Percentiles rank a stretch among this genome's conserved stretches.
phyloP scores from a whole-genome alignment of 371 early-diverging fungal genomes.

The Rhizopus arrhizus region DNA sequence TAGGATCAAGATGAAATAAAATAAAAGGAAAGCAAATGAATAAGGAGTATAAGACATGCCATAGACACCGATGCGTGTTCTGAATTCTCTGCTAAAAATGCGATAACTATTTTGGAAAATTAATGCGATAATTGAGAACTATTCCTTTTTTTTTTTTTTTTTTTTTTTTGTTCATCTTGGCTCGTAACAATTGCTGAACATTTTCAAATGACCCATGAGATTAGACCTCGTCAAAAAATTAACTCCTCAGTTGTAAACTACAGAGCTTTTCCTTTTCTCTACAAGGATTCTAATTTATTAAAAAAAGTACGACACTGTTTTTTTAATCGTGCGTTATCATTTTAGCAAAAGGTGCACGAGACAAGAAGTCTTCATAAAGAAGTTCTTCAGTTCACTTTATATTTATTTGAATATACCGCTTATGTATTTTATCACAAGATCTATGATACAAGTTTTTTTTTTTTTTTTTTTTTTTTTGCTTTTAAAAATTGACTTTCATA shows the following conservation, averaged over 20 bases:
- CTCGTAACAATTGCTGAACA: slow-evolving; percentile 11
- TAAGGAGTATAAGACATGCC: too few relatives aligned
- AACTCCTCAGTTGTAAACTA: slow-evolving; percentile 16
- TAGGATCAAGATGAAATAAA: too few relatives aligned
- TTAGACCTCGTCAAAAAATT: slow-evolving; percentile 11
- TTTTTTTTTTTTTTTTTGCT: not conserved
- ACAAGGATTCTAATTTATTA: slow-evolving; percentile 16
- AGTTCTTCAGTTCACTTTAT: slow-evolving; percentile 21
- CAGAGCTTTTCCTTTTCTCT: slow-evolving; percentile 15
- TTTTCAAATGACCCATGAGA: slow-evolving; percentile 14
- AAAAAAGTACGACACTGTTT: slow-evolving; percentile 17
- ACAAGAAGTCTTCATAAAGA: slow-evolving; percentile 17
- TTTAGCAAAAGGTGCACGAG: slow-evolving; percentile 20
- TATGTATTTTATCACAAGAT: slow-evolving; percentile 8
- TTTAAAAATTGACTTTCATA: slow-evolving; percentile 6
- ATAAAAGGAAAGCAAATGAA: too few relatives aligned
- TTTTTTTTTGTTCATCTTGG: slow-evolving; percentile 12
- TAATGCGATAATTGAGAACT: too few relatives aligned
- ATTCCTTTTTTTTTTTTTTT: too few relatives aligned
- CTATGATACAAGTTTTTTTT: slow-evolving; percentile 3
- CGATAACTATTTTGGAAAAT: too few relatives aligned
- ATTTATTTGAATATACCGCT: slow-evolving; percentile 12
- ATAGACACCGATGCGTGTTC: too few relatives aligned
- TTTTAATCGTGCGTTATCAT: slow-evolving; percentile 17
- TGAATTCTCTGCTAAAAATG: too few relatives aligned